These are phyloP conservation scores for Fonsecaea nubica DNA, from an alignment of 2,329 filamentous ascomycete species.

Conservation along the genomic window DNA sequence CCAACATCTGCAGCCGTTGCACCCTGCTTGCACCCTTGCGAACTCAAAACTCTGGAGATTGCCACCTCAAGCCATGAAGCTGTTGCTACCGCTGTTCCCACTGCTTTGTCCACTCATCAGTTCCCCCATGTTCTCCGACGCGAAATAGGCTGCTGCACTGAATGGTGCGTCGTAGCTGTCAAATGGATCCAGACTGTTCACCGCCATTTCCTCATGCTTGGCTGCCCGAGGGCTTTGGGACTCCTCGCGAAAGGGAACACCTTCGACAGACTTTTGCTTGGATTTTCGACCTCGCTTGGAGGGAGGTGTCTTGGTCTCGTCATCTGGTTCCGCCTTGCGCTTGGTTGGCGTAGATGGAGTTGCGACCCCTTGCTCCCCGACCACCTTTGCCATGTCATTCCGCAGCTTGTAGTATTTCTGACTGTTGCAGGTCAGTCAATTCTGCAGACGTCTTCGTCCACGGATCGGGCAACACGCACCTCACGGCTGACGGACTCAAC, in stretches of 20 bases:
- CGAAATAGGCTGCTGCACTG: conserved; percentile 16
- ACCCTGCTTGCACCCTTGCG: not conserved
- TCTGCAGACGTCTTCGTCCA: not conserved
- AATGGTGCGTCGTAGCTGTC: conserved; percentile 15
- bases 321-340: conserved; percentile 27
- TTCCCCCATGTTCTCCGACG: conserved; percentile 19
- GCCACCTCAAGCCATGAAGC: conserved; percentile 20
- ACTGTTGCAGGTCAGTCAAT: conserved; percentile 28
- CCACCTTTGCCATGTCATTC: conserved; percentile 31
- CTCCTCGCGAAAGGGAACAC: conserved; percentile 26
- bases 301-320: conserved; percentile 29
- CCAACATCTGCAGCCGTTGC: not conserved
- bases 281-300: conserved; percentile 22
- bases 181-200: conserved; percentile 15
- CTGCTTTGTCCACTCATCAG: conserved; percentile 17
- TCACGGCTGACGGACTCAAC: conserved; percentile 37
- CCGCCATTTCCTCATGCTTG: conserved; percentile 23
- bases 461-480: conserved; percentile 18
- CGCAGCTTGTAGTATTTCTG: conserved; percentile 41
- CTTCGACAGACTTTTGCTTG: conserved; percentile 29
- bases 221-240: conserved; percentile 20
- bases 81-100: conserved; percentile 22
- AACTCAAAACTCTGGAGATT: not conserved
- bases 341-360: conserved; percentile 32
- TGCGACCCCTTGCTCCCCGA: conserved; percentile 18